A percentile compares a stretch with the other conserved stretches of the same genome.
phyloP scores from a whole-genome alignment of 345 rosid genomes.

The Aurinia saxatilis region DNA sequence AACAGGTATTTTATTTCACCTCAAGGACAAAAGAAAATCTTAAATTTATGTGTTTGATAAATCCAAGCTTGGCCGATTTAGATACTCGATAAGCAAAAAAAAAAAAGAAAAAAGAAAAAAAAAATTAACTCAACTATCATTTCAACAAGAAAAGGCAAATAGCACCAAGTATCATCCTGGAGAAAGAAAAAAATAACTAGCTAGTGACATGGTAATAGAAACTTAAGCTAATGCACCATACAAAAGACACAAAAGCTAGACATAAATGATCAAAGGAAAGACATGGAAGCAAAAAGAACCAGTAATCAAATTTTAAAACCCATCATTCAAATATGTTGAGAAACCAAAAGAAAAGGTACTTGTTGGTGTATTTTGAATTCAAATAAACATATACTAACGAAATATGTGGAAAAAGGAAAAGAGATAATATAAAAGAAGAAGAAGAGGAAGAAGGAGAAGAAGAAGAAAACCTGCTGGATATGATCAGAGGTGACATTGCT shows the following conservation, averaged over 20 bases:
- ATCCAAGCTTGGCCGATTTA: not conserved
- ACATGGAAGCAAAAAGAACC: not conserved
- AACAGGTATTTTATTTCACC: not conserved
- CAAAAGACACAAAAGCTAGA: not conserved
- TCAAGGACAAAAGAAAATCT: not conserved
- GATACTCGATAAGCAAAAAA: not conserved
- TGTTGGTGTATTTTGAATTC: too few species aligned
- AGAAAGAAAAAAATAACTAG: not conserved
- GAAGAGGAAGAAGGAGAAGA: not conserved
- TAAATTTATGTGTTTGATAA: not conserved
- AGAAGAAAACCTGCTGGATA: slow-evolving; percentile 81
- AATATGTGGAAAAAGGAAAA: not conserved
- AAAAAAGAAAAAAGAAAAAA: too few species aligned
- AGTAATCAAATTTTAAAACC: not conserved
- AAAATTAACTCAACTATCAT: not conserved
- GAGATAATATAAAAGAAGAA: not conserved
- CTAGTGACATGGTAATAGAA: not conserved
- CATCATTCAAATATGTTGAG: not conserved
- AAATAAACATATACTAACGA: not conserved
- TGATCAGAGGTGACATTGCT: slow-evolving; percentile 99
- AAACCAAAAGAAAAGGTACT: not conserved
- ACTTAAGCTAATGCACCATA: not conserved
- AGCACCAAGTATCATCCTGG: not conserved
- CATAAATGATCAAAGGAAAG: not conserved
- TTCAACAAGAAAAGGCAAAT: not conserved